Percentiles rank a stretch among this genome's conserved stretches.
phyloP scores from a whole-genome alignment of 148 eudicot species.

The Fagopyrum homotropicum region DNA sequence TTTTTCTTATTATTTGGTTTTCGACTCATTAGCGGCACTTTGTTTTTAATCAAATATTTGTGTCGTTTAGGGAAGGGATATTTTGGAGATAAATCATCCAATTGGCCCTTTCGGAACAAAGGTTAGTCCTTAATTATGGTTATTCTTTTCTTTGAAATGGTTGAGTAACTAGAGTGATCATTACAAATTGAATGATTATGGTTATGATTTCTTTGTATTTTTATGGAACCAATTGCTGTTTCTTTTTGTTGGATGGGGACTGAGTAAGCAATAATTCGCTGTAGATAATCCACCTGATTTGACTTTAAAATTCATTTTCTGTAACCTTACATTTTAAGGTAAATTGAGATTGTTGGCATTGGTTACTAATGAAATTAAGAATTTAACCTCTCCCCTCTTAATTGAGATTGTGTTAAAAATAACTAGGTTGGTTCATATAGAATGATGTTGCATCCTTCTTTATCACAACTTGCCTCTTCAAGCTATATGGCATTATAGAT shows the following conservation, averaged over 20 bases:
- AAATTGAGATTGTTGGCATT: too few relatives aligned
- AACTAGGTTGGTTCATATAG: too few relatives aligned
- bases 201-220: neutral
- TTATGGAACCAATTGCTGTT: neutral
- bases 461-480: too few relatives aligned
- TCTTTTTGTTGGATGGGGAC: neutral
- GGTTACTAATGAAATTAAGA: too few relatives aligned
- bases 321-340: too few relatives aligned
- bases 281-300: too few relatives aligned
- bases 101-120: conserved; percentile 26
- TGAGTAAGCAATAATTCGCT: neutral
- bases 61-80: conserved; percentile 21
- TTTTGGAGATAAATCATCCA: conserved; percentile 21
- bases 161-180: neutral
- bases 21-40: too few relatives aligned
- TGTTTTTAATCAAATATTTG: neutral
- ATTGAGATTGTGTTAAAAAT: too few relatives aligned
- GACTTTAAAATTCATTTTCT: too few relatives aligned
- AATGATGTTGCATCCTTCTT: too few relatives aligned
- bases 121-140: conserved; percentile 21
- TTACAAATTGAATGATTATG: neutral
- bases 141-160: neutral
- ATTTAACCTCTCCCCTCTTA: too few relatives aligned
- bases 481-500: too few relatives aligned
- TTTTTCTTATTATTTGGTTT: neutral